Percentiles rank a stretch among this genome's conserved stretches.
These are phyloP conservation scores for Pythium apleroticum DNA, from an alignment of 352 stramenopile species.

Conservation along the genomic window DNA sequence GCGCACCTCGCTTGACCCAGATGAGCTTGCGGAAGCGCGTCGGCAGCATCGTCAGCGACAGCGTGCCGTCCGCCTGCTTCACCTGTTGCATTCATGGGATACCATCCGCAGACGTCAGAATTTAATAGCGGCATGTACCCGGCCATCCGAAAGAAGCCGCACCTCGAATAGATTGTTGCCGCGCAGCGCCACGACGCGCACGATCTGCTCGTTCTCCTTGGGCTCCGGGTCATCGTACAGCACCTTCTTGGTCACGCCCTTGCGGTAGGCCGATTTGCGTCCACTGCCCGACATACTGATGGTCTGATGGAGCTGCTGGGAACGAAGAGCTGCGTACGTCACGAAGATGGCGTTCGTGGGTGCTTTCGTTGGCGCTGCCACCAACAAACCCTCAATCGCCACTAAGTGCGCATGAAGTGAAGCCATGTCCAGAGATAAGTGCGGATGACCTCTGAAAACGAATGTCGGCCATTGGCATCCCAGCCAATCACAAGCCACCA, in stretches of 20 bases:
- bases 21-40: conserved; percentile 99
- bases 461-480: not conserved
- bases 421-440: conserved; percentile 18
- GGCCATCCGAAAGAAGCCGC: conserved; percentile 5
- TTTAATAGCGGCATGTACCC: not conserved
- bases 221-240: conserved; percentile 90
- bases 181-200: conserved; percentile 89
- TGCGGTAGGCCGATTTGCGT: conserved; percentile 90
- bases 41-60: conserved; percentile 93
- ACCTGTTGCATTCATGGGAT: conserved; percentile 53
- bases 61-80: conserved; percentile 51
- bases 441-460: conserved; percentile 1
- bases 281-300: conserved; percentile 87
- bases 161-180: conserved; percentile 98
- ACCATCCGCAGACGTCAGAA: not conserved
- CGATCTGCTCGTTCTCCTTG: conserved; percentile 89
- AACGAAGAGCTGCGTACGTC: not conserved
- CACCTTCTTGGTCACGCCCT: conserved; percentile 91
- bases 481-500: conserved; percentile 7
- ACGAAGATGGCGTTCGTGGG: not conserved
- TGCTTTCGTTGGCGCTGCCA: conserved; percentile 1
- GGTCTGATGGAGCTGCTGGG: conserved; percentile 3
- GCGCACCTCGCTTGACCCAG: conserved; percentile 93
- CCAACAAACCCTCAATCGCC: conserved; percentile 1
- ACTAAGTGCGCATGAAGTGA: conserved; percentile 26